Base-by-base conservation (phyloP, 2,329 filamentous ascomycete genomes). In the Cladophialophora exuberans region DNA sequence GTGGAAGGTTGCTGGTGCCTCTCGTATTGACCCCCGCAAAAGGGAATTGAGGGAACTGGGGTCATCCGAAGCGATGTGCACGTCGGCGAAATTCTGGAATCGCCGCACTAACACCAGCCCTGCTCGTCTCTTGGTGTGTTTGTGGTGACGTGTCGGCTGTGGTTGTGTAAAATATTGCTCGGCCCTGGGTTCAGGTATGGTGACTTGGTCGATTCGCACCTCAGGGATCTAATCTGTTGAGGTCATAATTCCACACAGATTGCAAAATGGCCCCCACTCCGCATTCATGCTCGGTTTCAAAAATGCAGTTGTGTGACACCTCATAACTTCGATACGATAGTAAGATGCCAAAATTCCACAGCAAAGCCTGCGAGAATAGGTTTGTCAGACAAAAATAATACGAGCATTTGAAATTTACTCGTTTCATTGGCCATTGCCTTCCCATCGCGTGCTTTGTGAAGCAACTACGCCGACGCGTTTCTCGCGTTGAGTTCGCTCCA, bases 381-480 rank as follows among this genome's bases (percentile, higher is more conserved):
- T 6, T 3, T 38, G 44, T 38, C 44, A 35, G 44, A 36, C 44
- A 17, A 10, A 2, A 23, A 35, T 10, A 38, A 18, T 18, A 17
- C 26, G n/a, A 20, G 2, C 3, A n/a, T n/a, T n/a, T n/a, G n/a
- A n/a, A n/a, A n/a, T n/a, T n/a, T n/a, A n/a, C n/a, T n/a, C n/a
- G n/a, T n/a, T n/a, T n/a, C n/a, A n/a, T n/a, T n/a, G n/a, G n/a
- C 41, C 13, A 20, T 18, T 9, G 5, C 3, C 43, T 30, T 18
- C 15, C 31, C n/a, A n/a, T 11, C 45, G 45, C 50, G 26, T 9
- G 26, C 23, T 38, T 2, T 7, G 10, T 26, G 5, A 3, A 50
- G 57, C 15, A 59, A 50, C 30, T 62, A 41, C 52, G 38, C 49
- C 59, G 55, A 57, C 58, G 58, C 58, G 58, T 50, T 25, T 50